Percentiles rank a stretch among this genome's conserved stretches.
Evolutionary conservation across 495 filamentous ascomycete species (phyloP).

Genomic region (Penicillium goetzii): DNA sequence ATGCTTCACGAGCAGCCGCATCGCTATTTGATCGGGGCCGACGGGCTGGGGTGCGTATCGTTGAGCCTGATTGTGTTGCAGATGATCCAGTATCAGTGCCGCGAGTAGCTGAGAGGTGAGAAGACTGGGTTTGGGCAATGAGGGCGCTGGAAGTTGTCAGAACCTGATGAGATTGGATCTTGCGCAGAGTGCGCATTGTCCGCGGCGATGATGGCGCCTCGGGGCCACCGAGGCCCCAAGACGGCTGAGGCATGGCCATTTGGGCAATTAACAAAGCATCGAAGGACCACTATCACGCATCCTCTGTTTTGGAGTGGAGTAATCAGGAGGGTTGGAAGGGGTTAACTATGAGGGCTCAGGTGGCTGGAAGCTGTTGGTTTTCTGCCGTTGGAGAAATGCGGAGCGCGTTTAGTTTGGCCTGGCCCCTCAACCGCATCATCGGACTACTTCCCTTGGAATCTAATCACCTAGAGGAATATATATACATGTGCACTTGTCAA

Average conservation of each 20-base stretch:
- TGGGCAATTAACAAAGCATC: slow-evolving; percentile 19
- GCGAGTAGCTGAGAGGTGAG: slow-evolving; percentile 35
- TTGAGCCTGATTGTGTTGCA: slow-evolving; percentile 29
- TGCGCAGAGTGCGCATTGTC: slow-evolving; percentile 53
- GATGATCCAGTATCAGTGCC: slow-evolving; percentile 18
- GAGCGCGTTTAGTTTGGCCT: slow-evolving; percentile 17
- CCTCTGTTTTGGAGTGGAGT: slow-evolving; percentile 4
- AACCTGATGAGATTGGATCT: slow-evolving; percentile 57
- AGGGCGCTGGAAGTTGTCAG: slow-evolving; percentile 42
- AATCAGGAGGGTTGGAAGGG: slow-evolving; percentile 5
- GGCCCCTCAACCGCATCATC: slow-evolving; percentile 2
- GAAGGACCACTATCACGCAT: slow-evolving; percentile 6
- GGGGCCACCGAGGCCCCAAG: slow-evolving; percentile 39
- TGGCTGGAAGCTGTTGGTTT: slow-evolving; percentile 35
- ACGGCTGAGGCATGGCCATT: slow-evolving; percentile 31
- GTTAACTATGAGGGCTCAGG: slow-evolving; percentile 12
- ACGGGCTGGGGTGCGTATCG: slow-evolving; percentile 44
- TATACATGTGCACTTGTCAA: not conserved
- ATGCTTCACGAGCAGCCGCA: slow-evolving; percentile 51
- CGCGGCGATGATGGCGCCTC: slow-evolving; percentile 49
- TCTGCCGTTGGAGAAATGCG: slow-evolving; percentile 31
- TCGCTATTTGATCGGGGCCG: slow-evolving; percentile 77
- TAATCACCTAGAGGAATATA: not conserved
- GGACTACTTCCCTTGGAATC: not conserved
- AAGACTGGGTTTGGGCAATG: slow-evolving; percentile 45